These are phyloP conservation scores for Fusarium sp. DNA, from an alignment of 2,329 filamentous ascomycete genomes.

Conservation along the genomic window DNA sequence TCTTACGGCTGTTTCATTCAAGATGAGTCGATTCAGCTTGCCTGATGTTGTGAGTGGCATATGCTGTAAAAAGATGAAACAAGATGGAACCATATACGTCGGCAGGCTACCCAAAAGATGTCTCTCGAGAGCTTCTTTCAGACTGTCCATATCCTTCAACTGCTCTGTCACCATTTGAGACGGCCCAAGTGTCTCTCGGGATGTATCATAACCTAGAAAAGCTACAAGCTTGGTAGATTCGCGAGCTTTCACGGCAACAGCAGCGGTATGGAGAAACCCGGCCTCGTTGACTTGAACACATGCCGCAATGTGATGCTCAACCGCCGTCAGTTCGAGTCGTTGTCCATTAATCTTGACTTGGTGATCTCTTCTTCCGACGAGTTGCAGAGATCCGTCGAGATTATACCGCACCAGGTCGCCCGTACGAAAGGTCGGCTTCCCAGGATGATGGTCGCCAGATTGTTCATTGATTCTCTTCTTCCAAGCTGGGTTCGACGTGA, in stretches of 20 bases:
- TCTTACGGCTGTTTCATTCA: neutral
- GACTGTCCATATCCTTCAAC: neutral
- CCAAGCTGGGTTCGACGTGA: neutral
- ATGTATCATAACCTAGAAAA: slow-evolving; percentile 1
- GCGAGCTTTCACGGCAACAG: neutral
- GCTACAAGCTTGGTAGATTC: slow-evolving; percentile 2
- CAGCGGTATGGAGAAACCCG: neutral
- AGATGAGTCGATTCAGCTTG: slow-evolving; percentile 2
- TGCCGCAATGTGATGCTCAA: slow-evolving; percentile 1
- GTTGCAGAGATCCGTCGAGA: slow-evolving; percentile 8
- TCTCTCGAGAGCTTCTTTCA: neutral
- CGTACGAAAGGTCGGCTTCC: neutral
- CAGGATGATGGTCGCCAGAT: neutral
- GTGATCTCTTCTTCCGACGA: slow-evolving; percentile 5
- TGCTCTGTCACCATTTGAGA: neutral
- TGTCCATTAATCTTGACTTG: slow-evolving; percentile 17
- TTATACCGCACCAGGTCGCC: slow-evolving; percentile 13
- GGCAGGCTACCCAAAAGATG: neutral
- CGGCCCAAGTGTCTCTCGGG: neutral
- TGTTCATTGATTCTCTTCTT: neutral
- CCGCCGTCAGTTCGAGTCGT: slow-evolving; percentile 1
- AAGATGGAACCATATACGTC: slow-evolving; percentile 1
- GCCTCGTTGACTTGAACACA: neutral
- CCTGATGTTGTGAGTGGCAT: slow-evolving; percentile 12
- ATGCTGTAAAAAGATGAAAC: neutral